Percentiles rank a stretch among this genome's conserved stretches.
Conservation (phyloP, 2,329 filamentous ascomycete species). For the Whalleya microplaca region DNA sequence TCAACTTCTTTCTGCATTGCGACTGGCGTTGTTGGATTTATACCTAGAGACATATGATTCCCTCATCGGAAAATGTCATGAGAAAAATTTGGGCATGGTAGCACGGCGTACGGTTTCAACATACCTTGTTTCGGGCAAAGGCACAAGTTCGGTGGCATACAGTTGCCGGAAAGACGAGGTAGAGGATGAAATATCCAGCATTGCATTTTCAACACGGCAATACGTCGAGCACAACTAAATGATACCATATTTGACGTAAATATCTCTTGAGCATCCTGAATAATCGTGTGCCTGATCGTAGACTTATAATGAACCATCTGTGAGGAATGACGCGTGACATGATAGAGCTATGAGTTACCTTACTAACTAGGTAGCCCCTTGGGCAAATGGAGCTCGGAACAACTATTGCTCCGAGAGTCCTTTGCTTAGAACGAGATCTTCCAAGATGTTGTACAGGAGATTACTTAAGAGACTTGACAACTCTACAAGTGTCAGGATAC, state of each 20-base stretch:
- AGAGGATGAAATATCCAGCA: slow-evolving; percentile 21
- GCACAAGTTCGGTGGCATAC: slow-evolving; percentile 12
- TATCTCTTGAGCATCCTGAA: neutral
- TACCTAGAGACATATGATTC: slow-evolving; percentile 41
- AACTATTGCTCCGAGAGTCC: no score
- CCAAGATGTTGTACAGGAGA: no score
- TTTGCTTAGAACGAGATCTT: no score
- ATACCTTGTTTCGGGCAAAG: slow-evolving; percentile 36
- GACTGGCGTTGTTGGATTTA: slow-evolving; percentile 40
- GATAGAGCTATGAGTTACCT: no score
- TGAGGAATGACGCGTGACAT: no score
- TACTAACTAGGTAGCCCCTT: no score
- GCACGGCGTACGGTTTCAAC: slow-evolving; percentile 46
- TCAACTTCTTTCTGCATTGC: slow-evolving; percentile 46
- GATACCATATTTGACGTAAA: neutral
- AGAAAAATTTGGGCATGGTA: slow-evolving; percentile 39
- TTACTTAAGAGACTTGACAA: no score
- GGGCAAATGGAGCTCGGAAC: no score
- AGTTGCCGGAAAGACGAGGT: slow-evolving; percentile 22
- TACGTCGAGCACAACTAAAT: neutral
- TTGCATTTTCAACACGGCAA: slow-evolving; percentile 28
- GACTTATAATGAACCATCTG: no score
- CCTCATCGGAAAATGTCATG: slow-evolving; percentile 42
- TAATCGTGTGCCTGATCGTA: neutral
- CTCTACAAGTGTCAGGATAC: no score